A percentile compares a stretch with the other conserved stretches of the same genome.
phyloP scores from a whole-genome alignment of 164 flowering plant species.

The Euptelea pleiosperma region DNA sequence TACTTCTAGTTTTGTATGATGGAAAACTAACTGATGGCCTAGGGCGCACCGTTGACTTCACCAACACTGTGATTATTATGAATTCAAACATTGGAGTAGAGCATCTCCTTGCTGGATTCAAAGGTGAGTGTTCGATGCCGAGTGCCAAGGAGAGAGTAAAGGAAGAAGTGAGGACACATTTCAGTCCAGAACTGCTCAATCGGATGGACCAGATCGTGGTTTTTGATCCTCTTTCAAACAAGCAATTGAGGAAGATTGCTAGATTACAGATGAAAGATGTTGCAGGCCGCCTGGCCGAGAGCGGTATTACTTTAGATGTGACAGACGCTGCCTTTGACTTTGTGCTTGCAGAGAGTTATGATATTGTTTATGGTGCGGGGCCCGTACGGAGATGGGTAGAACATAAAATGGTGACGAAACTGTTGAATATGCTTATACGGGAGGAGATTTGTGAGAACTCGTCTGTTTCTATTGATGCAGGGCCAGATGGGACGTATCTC shows the following conservation, averaged over 20 bases:
- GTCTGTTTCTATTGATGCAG: slow-evolving; percentile 64
- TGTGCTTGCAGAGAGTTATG: slow-evolving; percentile 43
- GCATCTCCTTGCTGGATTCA: no score
- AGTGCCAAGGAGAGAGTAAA: slow-evolving; percentile 55
- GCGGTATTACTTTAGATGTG: slow-evolving; percentile 66
- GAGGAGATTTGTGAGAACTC: slow-evolving; percentile 78
- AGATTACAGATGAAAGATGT: slow-evolving; percentile 74
- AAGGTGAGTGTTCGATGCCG: no score
- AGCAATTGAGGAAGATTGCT: slow-evolving; percentile 60
- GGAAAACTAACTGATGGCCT: no score
- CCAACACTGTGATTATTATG: no score
- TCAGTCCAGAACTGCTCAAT: no score
- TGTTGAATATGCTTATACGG: slow-evolving; percentile 57
- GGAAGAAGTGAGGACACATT: slow-evolving; percentile 55
- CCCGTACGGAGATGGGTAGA: slow-evolving; percentile 78
- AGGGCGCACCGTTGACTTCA: slow-evolving; percentile 82
- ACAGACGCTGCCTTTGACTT: slow-evolving; percentile 61
- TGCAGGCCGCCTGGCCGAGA: slow-evolving; percentile 60
- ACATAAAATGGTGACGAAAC: slow-evolving; percentile 66
- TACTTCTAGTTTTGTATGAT: no score
- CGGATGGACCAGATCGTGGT: slow-evolving; percentile 71
- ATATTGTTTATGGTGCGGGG: slow-evolving; percentile 70
- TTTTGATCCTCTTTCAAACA: slow-evolving; percentile 69
- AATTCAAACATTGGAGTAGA: no score
- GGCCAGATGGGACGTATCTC: slow-evolving; percentile 14